Conservation (phyloP, 805 yeast genomes). For the Blastobotrys peoriensis region DNA sequence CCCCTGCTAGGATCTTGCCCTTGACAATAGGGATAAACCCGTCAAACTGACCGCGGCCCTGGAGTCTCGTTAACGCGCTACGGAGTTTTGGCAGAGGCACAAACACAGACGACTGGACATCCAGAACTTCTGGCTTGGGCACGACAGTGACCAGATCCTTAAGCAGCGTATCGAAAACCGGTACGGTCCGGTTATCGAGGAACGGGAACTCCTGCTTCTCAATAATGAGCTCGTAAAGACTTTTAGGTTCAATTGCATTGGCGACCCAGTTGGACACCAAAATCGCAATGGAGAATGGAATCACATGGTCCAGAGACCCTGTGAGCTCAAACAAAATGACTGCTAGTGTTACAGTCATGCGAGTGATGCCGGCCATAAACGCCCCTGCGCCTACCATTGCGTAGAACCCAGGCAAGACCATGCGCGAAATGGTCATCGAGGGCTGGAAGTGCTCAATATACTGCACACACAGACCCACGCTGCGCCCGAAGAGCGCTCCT, state of each 20-base stretch:
- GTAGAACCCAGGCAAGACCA: constrained; percentile 88
- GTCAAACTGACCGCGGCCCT: constrained; percentile 40
- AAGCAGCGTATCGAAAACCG: constrained; percentile 32
- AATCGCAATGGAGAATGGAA: constrained; percentile 51
- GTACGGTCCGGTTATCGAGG: constrained; percentile 38
- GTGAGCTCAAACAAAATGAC: constrained; percentile 79
- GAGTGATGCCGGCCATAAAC: constrained; percentile 89
- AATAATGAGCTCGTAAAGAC: constrained; percentile 46
- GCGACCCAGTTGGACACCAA: constrained; percentile 56
- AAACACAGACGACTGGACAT: constrained; percentile 34
- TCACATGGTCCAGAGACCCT: constrained; percentile 49
- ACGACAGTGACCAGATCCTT: constrained; percentile 35
- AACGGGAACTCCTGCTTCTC: constrained; percentile 48
- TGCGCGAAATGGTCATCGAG: constrained; percentile 78
- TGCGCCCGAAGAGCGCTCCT: constrained; percentile 55
- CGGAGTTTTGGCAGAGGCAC: constrained; percentile 32
- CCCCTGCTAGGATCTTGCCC: constrained; percentile 36
- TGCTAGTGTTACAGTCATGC: constrained; percentile 85
- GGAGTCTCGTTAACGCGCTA: constrained; percentile 34
- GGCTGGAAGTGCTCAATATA: constrained; percentile 31
- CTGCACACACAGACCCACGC: constrained; percentile 41
- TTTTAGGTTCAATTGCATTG: constrained; percentile 42
- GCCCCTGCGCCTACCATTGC: constrained; percentile 97
- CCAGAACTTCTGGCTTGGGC: constrained; percentile 29
- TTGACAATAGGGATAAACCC: constrained; percentile 48